A percentile compares a stretch with the other conserved stretches of the same genome.
Conservation (phyloP, 1,284 basidiomycete species). For the Apiotrichum siamense region DNA sequence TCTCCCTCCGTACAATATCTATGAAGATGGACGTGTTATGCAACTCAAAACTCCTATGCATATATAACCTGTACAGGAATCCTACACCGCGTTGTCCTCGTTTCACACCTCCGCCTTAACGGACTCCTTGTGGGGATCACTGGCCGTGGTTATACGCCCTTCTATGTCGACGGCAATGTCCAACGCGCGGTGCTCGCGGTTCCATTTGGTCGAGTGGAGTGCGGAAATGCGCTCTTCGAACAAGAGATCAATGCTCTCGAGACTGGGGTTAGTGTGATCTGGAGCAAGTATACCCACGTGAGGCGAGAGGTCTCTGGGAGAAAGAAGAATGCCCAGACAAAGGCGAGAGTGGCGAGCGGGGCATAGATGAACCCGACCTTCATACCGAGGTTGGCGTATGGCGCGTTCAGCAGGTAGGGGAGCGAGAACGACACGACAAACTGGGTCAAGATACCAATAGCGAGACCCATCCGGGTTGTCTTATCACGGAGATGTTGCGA, state of each 20-base stretch:
- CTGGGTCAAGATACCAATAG: constrained; percentile 11
- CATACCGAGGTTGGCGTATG: constrained; percentile 1
- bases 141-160: too few relatives aligned
- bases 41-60: too few relatives aligned
- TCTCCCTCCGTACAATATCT: too few relatives aligned
- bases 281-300: not conserved
- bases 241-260: constrained; percentile 7
- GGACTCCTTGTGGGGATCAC: not conserved
- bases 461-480: constrained; percentile 2
- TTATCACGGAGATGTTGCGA: constrained; percentile 5
- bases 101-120: not conserved
- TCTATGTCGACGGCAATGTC: too few relatives aligned
- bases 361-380: constrained; percentile 5
- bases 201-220: not conserved
- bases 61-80: not conserved
- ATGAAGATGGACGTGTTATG: too few relatives aligned
- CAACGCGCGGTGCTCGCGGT: not conserved
- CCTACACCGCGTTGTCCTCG: not conserved
- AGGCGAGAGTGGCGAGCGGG: not conserved
- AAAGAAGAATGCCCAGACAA: constrained; percentile 3
- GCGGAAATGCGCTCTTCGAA: constrained; percentile 4
- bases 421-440: constrained; percentile 12
- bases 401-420: constrained; percentile 9
- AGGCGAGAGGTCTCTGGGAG: constrained; percentile 4
- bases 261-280: not conserved